Base-by-base conservation (phyloP, 257 asterid species). In the Anisodus acutangulus region DNA sequence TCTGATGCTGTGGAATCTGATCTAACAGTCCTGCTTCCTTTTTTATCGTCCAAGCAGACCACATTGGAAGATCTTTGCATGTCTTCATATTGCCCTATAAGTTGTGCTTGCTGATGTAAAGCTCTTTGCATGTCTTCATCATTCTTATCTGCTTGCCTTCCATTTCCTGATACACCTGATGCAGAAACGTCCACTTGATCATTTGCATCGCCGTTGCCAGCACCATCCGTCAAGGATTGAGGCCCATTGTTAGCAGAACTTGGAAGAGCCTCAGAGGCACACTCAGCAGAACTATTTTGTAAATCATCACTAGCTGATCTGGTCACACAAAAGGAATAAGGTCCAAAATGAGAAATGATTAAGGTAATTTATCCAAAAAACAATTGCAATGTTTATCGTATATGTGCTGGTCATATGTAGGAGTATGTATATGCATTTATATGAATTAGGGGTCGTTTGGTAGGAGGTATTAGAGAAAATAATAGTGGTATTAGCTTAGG, bases 61-160 rank as follows among this genome's bases (percentile, higher is more conserved):
- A 69, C 64, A 66, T 85, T 57, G 1, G n/a, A n/a, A n/a, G n/a
- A n/a, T n/a, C n/a, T n/a, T n/a, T n/a, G n/a, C n/a, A n/a, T n/a
- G n/a, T n/a, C 95, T 89, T 91, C 96, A 74, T 86, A 91, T 83
- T 85, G 91, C 53, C 88, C 90, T 69, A 85, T 90, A 53, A 88
- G 93, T 78, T 90, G 93, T 2, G 89, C 93, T 87, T 93, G 96
- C 85, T 86, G 93, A 66, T 88, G 88, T 90, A 91, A 86, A 68
- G 97, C 93, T 78, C 92, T 90, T 91, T 92, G 90, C 89, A 90
- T 86, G 83, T 89, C 91, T 79, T 86, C 87, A 72, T 90, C 88
- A 78, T 85, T 88, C 78, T 86, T 90, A 76, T 47, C 86, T 84
- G 7, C 62, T 69, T 74, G 86, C 71, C 57, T 89, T 89, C 82